These are phyloP conservation scores for Plenodomus biglobosus DNA, from an alignment of 2,329 filamentous ascomycete species.

Conservation along the genomic window DNA sequence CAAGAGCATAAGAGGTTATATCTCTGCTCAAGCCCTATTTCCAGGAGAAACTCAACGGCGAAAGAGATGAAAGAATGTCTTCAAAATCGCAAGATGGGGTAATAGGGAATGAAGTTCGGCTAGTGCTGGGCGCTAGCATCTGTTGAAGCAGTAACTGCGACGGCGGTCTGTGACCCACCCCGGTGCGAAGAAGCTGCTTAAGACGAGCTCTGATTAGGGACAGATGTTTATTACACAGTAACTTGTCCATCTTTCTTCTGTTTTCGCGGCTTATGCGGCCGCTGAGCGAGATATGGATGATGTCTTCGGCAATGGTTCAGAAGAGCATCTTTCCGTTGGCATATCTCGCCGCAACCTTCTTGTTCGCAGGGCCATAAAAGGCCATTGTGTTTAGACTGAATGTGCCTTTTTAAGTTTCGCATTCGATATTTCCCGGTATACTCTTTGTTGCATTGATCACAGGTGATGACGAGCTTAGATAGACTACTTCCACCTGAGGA, in stretches of 20 bases:
- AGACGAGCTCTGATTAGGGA: neutral
- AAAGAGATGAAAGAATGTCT: no score
- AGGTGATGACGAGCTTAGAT: neutral
- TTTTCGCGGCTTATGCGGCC: neutral
- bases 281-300: constrained; percentile 1
- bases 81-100: no score
- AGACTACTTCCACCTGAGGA: neutral
- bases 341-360: constrained; percentile 2
- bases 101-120: no score
- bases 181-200: no score
- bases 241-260: neutral
- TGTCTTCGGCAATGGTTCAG: constrained; percentile 10
- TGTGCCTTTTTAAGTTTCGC: constrained; percentile 5
- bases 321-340: constrained; percentile 7
- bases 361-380: neutral
- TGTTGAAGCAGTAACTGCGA: no score
- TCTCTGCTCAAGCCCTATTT: no score
- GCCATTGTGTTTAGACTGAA: constrained; percentile 2
- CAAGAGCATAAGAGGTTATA: no score
- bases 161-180: no score
- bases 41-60: no score
- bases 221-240: neutral
- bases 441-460: neutral
- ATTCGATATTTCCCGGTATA: constrained; percentile 2
- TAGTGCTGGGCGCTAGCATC: no score